Evolutionary conservation across 2,329 filamentous ascomycete genomes (phyloP), one percentile per base, ranked within the genome.

Genomic region (Xylariaceae sp.): DNA sequence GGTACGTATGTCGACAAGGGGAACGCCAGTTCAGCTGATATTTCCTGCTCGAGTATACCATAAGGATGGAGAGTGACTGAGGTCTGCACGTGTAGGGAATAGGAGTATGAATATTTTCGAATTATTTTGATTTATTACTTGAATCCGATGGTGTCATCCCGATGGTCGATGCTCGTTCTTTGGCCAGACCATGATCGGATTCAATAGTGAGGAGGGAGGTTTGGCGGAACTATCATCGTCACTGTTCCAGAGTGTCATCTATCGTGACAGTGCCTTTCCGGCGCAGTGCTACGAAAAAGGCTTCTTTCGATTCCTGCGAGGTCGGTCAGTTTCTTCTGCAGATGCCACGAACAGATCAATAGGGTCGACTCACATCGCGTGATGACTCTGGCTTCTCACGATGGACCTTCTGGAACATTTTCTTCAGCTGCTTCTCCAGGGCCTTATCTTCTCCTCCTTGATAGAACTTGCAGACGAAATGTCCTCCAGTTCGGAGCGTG

Each of bases 381-480:
- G 93, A 97, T 5, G 92, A 89, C 58, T 95, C 89, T 0, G 95
- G 94, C 74, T 99, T 99, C 73, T 96, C 89, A 61, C 92, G 82
- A 68, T 88, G 80, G 1, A 99, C 94, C 66, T 84, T 89, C 15
- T 78, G 76, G 71, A 99, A 99, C 67, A 96, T 77, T 53, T 81
- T 84, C 72, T 84, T 90, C 47, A 99, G 78, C 66, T 84, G 84
- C 62, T 76, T 79, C 76, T 97, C 91, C 9, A 99, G 75, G 1
- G 77, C 78, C 74, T 89, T 92, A 70, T 97, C 93, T 73, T 97
- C 92, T 4, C 81, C 73, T 2, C 94, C 94, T 73, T 96, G 90
- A 73, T 97, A 99, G 75, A 96, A 99, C 74, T 99, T 99, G 82
- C 93, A 97, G 50, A 99, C 83, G 68, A 99, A 96, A 72, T 96